Conservation (phyloP, 257 asterid species). For the Echium plantagineum region DNA sequence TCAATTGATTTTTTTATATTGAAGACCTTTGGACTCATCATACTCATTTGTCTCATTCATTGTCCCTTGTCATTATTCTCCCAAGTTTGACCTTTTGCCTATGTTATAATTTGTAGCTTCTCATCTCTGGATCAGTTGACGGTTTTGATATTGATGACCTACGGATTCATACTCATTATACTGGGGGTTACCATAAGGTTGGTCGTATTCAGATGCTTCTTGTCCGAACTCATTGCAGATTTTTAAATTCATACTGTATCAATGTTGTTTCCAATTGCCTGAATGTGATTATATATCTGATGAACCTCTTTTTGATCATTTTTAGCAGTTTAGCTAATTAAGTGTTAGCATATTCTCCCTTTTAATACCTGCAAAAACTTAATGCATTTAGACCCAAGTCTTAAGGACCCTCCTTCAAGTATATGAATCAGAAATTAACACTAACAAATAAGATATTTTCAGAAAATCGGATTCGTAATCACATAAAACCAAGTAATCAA, state of each 20-base stretch:
- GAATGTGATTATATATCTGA: background rate
- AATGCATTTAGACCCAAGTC: too few relatives aligned
- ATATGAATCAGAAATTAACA: too few relatives aligned
- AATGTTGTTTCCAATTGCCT: background rate
- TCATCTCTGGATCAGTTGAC: constrained; percentile 88
- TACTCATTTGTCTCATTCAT: too few relatives aligned
- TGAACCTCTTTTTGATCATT: too few relatives aligned
- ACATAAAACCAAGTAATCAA: background rate
- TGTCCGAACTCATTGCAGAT: background rate
- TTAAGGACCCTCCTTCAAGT: background rate
- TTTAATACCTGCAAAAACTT: too few relatives aligned
- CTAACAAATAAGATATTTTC: too few relatives aligned
- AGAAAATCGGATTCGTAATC: background rate
- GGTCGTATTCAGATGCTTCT: constrained; percentile 2
- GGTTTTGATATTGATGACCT: constrained; percentile 82
- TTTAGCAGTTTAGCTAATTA: background rate
- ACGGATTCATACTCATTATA: constrained; percentile 62
- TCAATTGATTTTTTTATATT: too few relatives aligned
- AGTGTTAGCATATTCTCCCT: background rate
- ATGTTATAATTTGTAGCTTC: constrained; percentile 56
- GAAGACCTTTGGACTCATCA: too few relatives aligned
- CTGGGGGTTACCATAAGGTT: constrained; percentile 92
- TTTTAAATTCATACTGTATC: background rate
- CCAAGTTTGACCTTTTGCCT: constrained; percentile 6
- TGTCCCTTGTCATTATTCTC: background rate